A percentile compares a stretch with the other conserved stretches of the same genome.
phyloP scores from a whole-genome alignment of 306 rosid genomes.

The Oxytropis ochrocephala region DNA sequence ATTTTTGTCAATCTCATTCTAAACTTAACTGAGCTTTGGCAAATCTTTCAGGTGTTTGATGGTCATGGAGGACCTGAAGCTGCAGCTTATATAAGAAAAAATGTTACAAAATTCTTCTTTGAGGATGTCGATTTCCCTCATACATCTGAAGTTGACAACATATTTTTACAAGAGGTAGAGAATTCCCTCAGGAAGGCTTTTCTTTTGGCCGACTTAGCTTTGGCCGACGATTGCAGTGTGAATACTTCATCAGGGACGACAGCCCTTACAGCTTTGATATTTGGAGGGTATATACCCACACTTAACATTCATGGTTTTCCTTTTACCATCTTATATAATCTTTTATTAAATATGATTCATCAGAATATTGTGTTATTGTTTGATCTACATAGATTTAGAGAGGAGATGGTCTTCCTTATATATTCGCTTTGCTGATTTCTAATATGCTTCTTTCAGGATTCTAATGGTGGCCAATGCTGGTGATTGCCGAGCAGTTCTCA shows the following conservation, averaged over 20 bases:
- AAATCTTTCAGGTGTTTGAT: constrained; percentile 69
- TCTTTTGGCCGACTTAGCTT: constrained; percentile 76
- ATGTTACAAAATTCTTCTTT: constrained; percentile 66
- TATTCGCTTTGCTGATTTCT: constrained; percentile 20
- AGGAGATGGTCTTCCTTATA: not conserved
- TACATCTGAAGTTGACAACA: constrained; percentile 47
- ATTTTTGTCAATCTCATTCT: not conserved
- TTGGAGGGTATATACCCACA: constrained; percentile 61
- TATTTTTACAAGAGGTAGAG: constrained; percentile 56
- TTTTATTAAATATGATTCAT: not conserved
- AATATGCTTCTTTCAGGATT: constrained; percentile 40
- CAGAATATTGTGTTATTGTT: not conserved
- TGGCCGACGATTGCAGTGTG: constrained; percentile 77
- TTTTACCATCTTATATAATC: not conserved
- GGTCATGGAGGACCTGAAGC: constrained; percentile 99
- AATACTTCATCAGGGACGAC: constrained; percentile 88
- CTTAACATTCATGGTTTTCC: not conserved
- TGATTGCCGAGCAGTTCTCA: constrained; percentile 96
- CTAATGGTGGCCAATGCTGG: constrained; percentile 96
- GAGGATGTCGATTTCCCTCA: constrained; percentile 72
- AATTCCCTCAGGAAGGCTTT: constrained; percentile 55
- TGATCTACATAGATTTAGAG: not conserved
- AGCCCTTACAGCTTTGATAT: constrained; percentile 73
- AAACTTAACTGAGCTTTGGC: constrained; percentile 14
- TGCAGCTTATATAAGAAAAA: constrained; percentile 69